Conservation (phyloP, 139 green algal species). For the Chlamydomonas urium region DNA sequence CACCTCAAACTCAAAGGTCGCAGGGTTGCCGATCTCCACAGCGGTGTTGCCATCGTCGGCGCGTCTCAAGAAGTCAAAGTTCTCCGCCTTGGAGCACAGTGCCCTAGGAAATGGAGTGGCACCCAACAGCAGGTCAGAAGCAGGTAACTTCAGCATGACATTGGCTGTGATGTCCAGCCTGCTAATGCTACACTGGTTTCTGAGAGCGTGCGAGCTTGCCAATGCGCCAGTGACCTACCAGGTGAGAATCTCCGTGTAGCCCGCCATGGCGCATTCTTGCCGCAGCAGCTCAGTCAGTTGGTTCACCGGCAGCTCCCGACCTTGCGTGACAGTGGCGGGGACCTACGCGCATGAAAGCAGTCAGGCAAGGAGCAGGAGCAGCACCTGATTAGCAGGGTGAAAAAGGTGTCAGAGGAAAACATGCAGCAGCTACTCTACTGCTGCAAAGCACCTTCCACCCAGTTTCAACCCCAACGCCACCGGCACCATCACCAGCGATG, state of each 20-base stretch:
- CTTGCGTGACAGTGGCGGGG: slow-evolving; percentile 62
- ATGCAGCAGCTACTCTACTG: too few species aligned
- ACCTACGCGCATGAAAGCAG: too few species aligned
- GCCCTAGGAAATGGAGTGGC: slow-evolving; percentile 65
- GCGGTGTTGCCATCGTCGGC: slow-evolving; percentile 56
- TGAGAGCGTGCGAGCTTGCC: too few species aligned
- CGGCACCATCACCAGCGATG: too few species aligned
- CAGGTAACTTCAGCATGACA: background rate
- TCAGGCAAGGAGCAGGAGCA: too few species aligned
- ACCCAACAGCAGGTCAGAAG: background rate
- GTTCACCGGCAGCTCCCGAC: slow-evolving; percentile 87
- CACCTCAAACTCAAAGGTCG: slow-evolving; percentile 91
- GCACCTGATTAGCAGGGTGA: too few species aligned
- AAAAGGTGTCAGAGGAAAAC: too few species aligned
- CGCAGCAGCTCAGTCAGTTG: slow-evolving; percentile 85
- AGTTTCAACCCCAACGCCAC: too few species aligned
- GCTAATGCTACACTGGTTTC: too few species aligned
- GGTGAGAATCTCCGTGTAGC: slow-evolving; percentile 80
- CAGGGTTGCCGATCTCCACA: slow-evolving; percentile 90
- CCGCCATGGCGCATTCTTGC: slow-evolving; percentile 75
- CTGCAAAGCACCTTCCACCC: too few species aligned
- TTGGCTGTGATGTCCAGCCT: too few species aligned
- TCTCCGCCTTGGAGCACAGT: slow-evolving; percentile 84
- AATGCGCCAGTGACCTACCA: too few species aligned
- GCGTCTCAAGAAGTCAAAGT: slow-evolving; percentile 73